Percentiles rank a stretch among this genome's conserved stretches.
phyloP scores from a whole-genome alignment of 495 filamentous ascomycete genomes.

The Penicillium pulvis region DNA sequence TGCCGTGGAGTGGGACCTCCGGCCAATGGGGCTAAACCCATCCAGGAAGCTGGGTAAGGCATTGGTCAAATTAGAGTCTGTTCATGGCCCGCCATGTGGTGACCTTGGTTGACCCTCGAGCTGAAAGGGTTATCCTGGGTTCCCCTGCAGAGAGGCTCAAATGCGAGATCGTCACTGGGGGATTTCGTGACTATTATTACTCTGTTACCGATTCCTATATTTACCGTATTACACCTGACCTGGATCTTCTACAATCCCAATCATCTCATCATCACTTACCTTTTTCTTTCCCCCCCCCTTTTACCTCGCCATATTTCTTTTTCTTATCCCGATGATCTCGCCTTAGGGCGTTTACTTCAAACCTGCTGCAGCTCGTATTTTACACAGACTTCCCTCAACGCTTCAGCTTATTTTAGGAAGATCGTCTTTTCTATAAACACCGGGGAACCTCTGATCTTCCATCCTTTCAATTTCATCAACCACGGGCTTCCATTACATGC shows the following conservation, averaged over 20 bases:
- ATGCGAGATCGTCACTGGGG: conserved; percentile 24
- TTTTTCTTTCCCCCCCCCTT: background rate
- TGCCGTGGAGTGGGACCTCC: conserved; percentile 12
- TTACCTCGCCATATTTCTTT: background rate
- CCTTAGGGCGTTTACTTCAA: background rate
- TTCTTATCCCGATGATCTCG: background rate
- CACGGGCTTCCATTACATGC: background rate
- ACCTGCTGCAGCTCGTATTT: conserved; percentile 10
- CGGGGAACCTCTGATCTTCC: background rate
- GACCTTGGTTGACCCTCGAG: conserved; percentile 13
- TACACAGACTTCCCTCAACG: conserved; percentile 8
- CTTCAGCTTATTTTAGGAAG: background rate
- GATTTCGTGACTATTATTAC: no score
- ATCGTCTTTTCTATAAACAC: conserved; percentile 6
- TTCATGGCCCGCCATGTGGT: conserved; percentile 17
- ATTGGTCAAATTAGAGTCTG: conserved; percentile 10
- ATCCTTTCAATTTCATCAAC: background rate
- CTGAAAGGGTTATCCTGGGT: conserved; percentile 17
- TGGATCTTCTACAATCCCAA: background rate
- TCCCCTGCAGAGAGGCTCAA: conserved; percentile 31
- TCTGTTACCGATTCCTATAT: background rate
- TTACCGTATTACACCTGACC: conserved; percentile 17
- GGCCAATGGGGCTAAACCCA: conserved; percentile 4
- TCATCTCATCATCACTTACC: background rate
- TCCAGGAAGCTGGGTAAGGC: background rate